A percentile compares a stretch with the other conserved stretches of the same genome.
Evolutionary conservation across 2,329 filamentous ascomycete genomes (phyloP).

Genomic region (Sphaerulina vaccinii): DNA sequence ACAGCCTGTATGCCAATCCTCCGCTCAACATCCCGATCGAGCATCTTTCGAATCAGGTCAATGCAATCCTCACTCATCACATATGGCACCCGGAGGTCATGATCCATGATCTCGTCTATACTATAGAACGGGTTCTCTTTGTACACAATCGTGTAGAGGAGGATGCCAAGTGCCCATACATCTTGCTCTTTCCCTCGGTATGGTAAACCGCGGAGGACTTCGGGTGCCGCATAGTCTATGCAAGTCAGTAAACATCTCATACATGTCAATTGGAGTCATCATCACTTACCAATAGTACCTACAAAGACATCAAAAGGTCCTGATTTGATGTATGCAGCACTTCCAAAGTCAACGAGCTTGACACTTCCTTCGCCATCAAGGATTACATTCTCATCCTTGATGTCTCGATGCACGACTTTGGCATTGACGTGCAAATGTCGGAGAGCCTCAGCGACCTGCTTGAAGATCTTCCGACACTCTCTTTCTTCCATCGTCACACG

Average conservation of each 20-base stretch:
- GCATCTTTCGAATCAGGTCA: conserved; percentile 85
- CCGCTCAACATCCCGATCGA: conserved; percentile 81
- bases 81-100: conserved; percentile 86
- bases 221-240: conserved; percentile 99
- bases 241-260: conserved; percentile 46
- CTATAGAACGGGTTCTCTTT: conserved; percentile 99
- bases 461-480: conserved; percentile 92
- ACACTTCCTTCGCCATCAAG: conserved; percentile 93
- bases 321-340: conserved; percentile 96
- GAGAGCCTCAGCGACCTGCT: conserved; percentile 84
- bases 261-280: background rate
- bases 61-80: conserved; percentile 89
- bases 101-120: conserved; percentile 98
- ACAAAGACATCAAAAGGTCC: conserved; percentile 99
- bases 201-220: conserved; percentile 86
- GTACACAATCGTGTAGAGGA: conserved; percentile 98
- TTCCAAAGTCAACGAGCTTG: conserved; percentile 97
- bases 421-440: conserved; percentile 90
- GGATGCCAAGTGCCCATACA: conserved; percentile 94
- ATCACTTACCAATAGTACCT: conserved; percentile 82
- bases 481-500: conserved; percentile 93
- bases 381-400: conserved; percentile 98
- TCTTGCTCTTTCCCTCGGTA: conserved; percentile 97
- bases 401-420: conserved; percentile 91
- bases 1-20: conserved; percentile 86